A percentile compares a stretch with the other conserved stretches of the same genome.
phyloP scores from a whole-genome alignment of 371 early-diverging fungal species.

The Gilbertella persicaria region DNA sequence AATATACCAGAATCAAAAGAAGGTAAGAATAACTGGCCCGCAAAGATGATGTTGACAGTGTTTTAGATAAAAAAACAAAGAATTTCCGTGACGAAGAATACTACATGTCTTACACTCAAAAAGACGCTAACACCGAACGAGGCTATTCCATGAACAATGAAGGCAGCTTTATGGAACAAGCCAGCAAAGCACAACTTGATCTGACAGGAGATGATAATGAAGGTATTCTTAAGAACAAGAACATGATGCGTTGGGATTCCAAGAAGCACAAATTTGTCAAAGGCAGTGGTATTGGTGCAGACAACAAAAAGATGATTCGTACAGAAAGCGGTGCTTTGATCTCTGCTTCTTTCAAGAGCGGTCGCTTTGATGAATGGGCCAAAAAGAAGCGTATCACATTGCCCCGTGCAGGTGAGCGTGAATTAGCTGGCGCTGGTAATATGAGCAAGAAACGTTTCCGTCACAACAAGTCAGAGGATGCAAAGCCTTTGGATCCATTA shows the following conservation, averaged over 20 bases:
- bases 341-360: constrained; percentile 88
- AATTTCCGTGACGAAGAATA: constrained; percentile 81
- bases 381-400: constrained; percentile 78
- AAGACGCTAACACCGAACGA: constrained; percentile 86
- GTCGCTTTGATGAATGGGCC: constrained; percentile 88
- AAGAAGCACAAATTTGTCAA: constrained; percentile 91
- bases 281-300: constrained; percentile 84
- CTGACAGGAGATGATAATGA: constrained; percentile 86
- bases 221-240: constrained; percentile 50
- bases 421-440: constrained; percentile 56
- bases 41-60: not conserved
- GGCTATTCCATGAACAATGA: constrained; percentile 84
- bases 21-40: constrained; percentile 21
- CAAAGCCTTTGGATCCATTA: constrained; percentile 66
- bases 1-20: constrained; percentile 39
- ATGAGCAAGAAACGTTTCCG: constrained; percentile 58
- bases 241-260: constrained; percentile 87
- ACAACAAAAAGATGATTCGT: constrained; percentile 93
- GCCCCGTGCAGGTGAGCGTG: constrained; percentile 87
- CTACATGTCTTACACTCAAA: constrained; percentile 88
- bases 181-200: constrained; percentile 77
- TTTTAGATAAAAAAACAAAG: constrained; percentile 12
- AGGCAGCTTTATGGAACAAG: constrained; percentile 82
- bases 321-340: constrained; percentile 91
- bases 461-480: constrained; percentile 62